Conservation (phyloP, 75 land plant species). For the Adiantum capillusveneris region DNA sequence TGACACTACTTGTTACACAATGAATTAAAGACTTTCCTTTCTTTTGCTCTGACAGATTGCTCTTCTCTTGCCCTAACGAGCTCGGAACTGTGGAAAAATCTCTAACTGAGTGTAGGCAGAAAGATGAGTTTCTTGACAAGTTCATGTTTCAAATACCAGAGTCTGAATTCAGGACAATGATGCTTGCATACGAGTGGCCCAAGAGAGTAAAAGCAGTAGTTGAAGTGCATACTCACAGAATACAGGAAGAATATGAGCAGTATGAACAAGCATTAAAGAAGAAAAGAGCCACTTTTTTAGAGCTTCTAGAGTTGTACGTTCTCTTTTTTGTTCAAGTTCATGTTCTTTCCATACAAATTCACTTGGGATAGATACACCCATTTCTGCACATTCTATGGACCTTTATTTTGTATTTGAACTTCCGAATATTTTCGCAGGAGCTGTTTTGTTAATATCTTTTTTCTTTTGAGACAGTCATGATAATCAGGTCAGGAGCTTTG, state of each 20-base stretch:
- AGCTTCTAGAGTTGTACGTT: slow-evolving; percentile 20
- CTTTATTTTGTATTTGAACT: too few species aligned
- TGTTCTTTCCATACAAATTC: too few species aligned
- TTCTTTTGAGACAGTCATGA: slow-evolving; percentile 18
- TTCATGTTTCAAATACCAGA: slow-evolving; percentile 20
- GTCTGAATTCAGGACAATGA: slow-evolving; percentile 23
- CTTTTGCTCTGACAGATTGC: slow-evolving; percentile 21
- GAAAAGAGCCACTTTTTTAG: slow-evolving; percentile 15
- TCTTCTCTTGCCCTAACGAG: slow-evolving; percentile 22
- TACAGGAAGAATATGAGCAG: slow-evolving; percentile 32
- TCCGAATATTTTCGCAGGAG: too few species aligned
- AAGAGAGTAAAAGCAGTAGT: slow-evolving; percentile 25
- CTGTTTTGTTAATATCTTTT: too few species aligned
- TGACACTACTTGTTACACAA: too few species aligned
- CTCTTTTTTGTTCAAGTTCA: too few species aligned
- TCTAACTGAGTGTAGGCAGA: slow-evolving; percentile 19
- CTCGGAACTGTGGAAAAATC: slow-evolving; percentile 20
- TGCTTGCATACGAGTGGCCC: slow-evolving; percentile 32
- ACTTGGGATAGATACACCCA: too few species aligned
- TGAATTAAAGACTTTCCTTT: too few species aligned
- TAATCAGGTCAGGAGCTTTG: slow-evolving; percentile 16
- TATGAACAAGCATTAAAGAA: slow-evolving; percentile 26
- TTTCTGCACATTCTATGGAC: too few species aligned
- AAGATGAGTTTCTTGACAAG: slow-evolving; percentile 26
- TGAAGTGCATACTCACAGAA: slow-evolving; percentile 29